Conservation (phyloP, 208 protist species). For the Leishmania gerbilli region DNA sequence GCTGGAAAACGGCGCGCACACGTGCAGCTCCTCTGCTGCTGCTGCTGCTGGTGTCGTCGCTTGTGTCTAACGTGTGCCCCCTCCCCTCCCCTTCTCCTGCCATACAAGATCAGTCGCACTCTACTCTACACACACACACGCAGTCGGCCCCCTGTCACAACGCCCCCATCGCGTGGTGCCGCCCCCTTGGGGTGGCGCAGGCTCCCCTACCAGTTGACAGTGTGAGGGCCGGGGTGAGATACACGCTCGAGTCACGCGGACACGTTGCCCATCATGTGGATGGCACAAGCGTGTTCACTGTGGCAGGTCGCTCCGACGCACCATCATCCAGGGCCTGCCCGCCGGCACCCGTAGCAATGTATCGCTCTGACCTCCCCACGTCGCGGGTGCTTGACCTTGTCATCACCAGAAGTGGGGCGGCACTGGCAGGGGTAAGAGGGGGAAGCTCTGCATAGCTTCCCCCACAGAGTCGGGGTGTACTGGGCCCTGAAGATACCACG, state of each 20-base stretch:
- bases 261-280: background rate
- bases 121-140: background rate
- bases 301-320: background rate
- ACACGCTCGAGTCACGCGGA: background rate
- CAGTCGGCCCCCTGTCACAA: background rate
- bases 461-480: background rate
- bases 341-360: background rate
- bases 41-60: no score
- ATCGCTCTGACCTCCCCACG: background rate
- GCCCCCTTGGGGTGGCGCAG: background rate
- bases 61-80: background rate
- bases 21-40: background rate
- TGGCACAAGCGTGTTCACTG: background rate
- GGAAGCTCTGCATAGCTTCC: background rate
- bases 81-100: background rate
- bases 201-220: background rate
- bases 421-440: background rate
- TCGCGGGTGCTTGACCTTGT: background rate
- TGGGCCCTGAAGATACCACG: no score
- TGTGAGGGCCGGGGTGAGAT: background rate
- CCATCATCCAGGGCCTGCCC: background rate
- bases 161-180: background rate
- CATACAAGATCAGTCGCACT: background rate
- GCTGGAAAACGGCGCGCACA: no score
- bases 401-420: background rate